phyloP scores from a whole-genome alignment of 768 basidiomycete species.

The Russula earlei region DNA sequence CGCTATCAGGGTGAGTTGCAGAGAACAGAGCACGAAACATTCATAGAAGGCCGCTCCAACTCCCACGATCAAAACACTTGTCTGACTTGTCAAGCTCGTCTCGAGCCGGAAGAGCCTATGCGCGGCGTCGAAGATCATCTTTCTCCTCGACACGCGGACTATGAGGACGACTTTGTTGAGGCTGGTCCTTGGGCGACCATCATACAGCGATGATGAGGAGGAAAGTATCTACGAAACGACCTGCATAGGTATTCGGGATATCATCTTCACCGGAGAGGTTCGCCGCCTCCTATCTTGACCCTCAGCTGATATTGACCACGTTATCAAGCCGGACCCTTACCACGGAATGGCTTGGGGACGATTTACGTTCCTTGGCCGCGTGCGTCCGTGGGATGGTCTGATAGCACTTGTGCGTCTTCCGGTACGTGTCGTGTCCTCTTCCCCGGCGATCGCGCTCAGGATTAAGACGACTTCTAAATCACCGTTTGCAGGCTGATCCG shows the following conservation, averaged over 20 bases:
- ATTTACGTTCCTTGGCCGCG: slow-evolving; percentile 29
- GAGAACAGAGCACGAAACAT: slow-evolving; percentile 31
- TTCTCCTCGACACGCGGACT: slow-evolving; percentile 14
- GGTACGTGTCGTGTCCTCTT: slow-evolving; percentile 10
- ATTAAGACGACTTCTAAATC: neutral
- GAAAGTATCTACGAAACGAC: slow-evolving; percentile 18
- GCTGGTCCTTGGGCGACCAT: slow-evolving; percentile 17
- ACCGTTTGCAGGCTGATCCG: slow-evolving; percentile 10
- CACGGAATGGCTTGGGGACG: slow-evolving; percentile 31
- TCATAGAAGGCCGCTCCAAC: slow-evolving; percentile 29
- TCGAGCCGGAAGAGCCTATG: slow-evolving; percentile 9
- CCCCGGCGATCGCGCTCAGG: neutral
- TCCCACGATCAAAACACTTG: slow-evolving; percentile 37
- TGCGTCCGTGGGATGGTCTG: slow-evolving; percentile 32
- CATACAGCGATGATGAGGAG: slow-evolving; percentile 26
- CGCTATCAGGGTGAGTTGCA: neutral
- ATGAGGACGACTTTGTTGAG: slow-evolving; percentile 21
- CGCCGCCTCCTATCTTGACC: slow-evolving; percentile 11
- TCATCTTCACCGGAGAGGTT: slow-evolving; percentile 53
- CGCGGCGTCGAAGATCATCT: neutral
- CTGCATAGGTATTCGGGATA: slow-evolving; percentile 52
- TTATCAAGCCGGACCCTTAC: slow-evolving; percentile 37
- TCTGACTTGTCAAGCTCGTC: slow-evolving; percentile 15
- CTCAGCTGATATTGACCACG: neutral
- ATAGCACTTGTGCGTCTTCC: slow-evolving; percentile 29